Evolutionary conservation across 257 asterid genomes (phyloP), one percentile per base, ranked within the genome.

Genomic region (Knoxia roxburghii): DNA sequence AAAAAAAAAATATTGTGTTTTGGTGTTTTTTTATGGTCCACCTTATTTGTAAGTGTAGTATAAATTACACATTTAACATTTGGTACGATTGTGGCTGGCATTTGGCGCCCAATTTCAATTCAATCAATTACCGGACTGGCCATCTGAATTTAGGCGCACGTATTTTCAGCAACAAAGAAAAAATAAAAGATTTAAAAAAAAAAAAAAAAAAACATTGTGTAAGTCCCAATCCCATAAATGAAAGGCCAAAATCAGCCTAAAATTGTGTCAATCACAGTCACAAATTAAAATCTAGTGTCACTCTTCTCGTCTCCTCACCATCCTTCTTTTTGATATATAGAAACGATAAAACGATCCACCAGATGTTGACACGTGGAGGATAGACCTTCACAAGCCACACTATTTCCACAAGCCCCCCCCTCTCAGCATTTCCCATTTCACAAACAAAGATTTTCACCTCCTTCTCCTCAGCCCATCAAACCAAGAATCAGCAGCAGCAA

Each of bases 361-460:
- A 29, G 7, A 27, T 51, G 37, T 40, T 60, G 79, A 57, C 75
- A 71, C 69, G 72, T 78, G 72, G 75, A 58, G 61, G 70, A 74
- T 68, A 74, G 62, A 35, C 74, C 8, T 17, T 46, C 21, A 27
- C 27, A 43, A 12, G 49, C 68, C 87, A 83, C 87, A 70, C 85
- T 81, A 78, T 78, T 79, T 79, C 87, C 84, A 73, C 87, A 75
- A 72, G 81, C 82, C 75, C 66, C 24, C 21, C 65, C 20, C n/a
- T 39, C 15, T 18, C 20, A 20, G 9, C 4, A 18, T 32, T 24
- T 10, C 33, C 15, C 52, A 52, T 2, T 61, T 50, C 61, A 12
- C 46, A 1, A 20, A 23, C 72, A 64, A 29, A 37, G 41, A 37
- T 37, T 37, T 37, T 37, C 41, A 37, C 4, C 41, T 53, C 46